Percentiles rank a stretch among this genome's conserved stretches.
phyloP scores from a whole-genome alignment of 129 eudicot genomes.

The Escallonia herrerae region DNA sequence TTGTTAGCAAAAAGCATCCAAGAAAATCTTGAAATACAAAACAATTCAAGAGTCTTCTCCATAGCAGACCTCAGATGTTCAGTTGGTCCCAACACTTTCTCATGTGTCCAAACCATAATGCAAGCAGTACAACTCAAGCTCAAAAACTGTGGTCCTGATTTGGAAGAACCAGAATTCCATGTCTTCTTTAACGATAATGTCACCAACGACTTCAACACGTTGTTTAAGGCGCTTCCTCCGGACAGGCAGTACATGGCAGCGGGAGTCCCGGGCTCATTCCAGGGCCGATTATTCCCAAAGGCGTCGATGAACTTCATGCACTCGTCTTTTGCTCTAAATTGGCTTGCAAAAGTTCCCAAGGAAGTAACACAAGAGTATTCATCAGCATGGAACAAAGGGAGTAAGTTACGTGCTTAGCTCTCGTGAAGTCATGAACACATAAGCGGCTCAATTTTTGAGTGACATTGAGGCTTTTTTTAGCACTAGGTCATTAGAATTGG shows the following conservation, averaged over 20 bases:
- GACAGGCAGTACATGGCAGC: constrained; percentile 9
- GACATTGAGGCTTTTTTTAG: not conserved
- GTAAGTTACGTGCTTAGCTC: not conserved
- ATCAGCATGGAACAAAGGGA: constrained; percentile 1
- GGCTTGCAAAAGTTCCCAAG: constrained; percentile 13
- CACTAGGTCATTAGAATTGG: constrained; percentile 2
- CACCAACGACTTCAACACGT: constrained; percentile 11
- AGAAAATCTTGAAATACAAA: not conserved
- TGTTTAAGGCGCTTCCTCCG: constrained; percentile 7
- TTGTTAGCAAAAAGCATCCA: not conserved
- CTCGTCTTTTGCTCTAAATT: constrained; percentile 11
- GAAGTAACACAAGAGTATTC: not conserved
- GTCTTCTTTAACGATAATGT: constrained; percentile 3
- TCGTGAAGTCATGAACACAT: constrained; percentile 4
- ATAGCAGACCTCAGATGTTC: constrained; percentile 21
- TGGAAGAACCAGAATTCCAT: not conserved
- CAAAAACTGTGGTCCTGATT: constrained; percentile 1
- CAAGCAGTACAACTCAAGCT: constrained; percentile 5
- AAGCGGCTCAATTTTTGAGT: not conserved
- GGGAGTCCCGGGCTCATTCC: constrained; percentile 24
- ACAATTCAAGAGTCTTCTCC: constrained; percentile 2
- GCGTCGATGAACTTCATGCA: constrained; percentile 15
- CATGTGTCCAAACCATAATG: constrained; percentile 1
- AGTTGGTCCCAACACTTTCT: constrained; percentile 21
- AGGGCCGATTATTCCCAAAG: constrained; percentile 10